phyloP scores from a whole-genome alignment of 768 basidiomycete genomes.

The Rossbeevera mucosa region DNA sequence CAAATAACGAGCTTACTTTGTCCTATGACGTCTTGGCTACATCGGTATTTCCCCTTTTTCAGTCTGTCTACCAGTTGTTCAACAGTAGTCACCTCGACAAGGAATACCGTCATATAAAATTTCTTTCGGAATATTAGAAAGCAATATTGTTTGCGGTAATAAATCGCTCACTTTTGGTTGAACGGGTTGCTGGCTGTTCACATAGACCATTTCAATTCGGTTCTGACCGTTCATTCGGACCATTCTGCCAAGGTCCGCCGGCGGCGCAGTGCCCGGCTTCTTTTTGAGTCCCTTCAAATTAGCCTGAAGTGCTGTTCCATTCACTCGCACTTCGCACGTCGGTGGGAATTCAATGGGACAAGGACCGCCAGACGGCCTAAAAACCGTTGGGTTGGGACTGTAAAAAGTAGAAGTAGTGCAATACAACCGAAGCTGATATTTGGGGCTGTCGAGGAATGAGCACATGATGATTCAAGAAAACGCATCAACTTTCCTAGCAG shows the following conservation, averaged over 20 bases:
- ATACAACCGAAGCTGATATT: slow-evolving; percentile 79
- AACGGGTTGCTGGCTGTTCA: slow-evolving; percentile 78
- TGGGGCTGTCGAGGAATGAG: slow-evolving; percentile 41
- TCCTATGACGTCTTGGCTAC: slow-evolving; percentile 57
- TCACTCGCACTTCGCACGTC: slow-evolving; percentile 88
- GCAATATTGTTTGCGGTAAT: background rate
- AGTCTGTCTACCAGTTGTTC: slow-evolving; percentile 65
- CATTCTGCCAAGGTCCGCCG: slow-evolving; percentile 57
- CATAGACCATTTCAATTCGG: slow-evolving; percentile 83
- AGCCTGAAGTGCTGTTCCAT: slow-evolving; percentile 59
- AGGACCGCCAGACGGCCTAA: slow-evolving; percentile 47
- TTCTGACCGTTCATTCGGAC: slow-evolving; percentile 46
- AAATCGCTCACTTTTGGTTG: slow-evolving; percentile 57
- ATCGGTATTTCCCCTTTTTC: slow-evolving; percentile 61
- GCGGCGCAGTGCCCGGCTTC: slow-evolving; percentile 91
- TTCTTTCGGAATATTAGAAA: slow-evolving; percentile 63
- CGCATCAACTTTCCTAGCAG: slow-evolving; percentile 43
- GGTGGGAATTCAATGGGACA: slow-evolving; percentile 89
- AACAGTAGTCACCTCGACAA: slow-evolving; percentile 75
- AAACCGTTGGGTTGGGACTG: slow-evolving; percentile 43
- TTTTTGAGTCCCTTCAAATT: slow-evolving; percentile 92
- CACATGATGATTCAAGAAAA: background rate
- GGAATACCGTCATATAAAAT: slow-evolving; percentile 79
- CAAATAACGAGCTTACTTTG: slow-evolving; percentile 49
- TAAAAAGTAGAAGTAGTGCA: slow-evolving; percentile 84